phyloP scores from a whole-genome alignment of 805 yeast species.

The Peterozyma toletana region DNA sequence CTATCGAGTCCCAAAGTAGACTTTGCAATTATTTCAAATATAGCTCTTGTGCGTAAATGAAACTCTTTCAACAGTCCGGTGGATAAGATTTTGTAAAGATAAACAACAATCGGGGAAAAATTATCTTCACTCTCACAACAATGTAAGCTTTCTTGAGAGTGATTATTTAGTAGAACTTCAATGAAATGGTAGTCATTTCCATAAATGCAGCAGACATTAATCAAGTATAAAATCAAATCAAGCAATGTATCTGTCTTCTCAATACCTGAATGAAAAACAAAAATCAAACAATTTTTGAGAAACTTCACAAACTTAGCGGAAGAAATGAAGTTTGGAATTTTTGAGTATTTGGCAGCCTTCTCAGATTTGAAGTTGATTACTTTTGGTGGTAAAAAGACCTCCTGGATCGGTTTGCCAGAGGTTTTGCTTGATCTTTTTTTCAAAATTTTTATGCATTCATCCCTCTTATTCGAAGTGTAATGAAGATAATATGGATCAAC shows the following conservation, averaged over 20 bases:
- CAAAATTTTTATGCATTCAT: conserved; percentile 67
- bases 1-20: conserved; percentile 20
- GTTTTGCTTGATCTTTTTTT: conserved; percentile 40
- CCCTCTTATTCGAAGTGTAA: conserved; percentile 69
- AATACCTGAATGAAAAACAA: conserved; percentile 23
- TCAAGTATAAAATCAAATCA: conserved; percentile 54
- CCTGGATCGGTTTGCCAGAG: conserved; percentile 30
- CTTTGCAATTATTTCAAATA: conserved; percentile 26
- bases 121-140: too few relatives aligned
- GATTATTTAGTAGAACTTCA: neutral
- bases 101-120: conserved; percentile 19
- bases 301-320: conserved; percentile 48
- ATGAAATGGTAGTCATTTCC: conserved; percentile 23
- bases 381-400: conserved; percentile 53
- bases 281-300: conserved; percentile 40
- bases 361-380: conserved; percentile 22
- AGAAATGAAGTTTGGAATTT: conserved; percentile 44
- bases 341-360: conserved; percentile 28
- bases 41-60: conserved; percentile 52
- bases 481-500: conserved; percentile 83
- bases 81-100: conserved; percentile 31
- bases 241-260: conserved; percentile 49
- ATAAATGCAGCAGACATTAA: conserved; percentile 52
- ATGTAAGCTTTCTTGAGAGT: neutral
- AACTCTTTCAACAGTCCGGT: conserved; percentile 31